Conservation (phyloP, 805 yeast species). For the Priceomyces melissophilus region DNA sequence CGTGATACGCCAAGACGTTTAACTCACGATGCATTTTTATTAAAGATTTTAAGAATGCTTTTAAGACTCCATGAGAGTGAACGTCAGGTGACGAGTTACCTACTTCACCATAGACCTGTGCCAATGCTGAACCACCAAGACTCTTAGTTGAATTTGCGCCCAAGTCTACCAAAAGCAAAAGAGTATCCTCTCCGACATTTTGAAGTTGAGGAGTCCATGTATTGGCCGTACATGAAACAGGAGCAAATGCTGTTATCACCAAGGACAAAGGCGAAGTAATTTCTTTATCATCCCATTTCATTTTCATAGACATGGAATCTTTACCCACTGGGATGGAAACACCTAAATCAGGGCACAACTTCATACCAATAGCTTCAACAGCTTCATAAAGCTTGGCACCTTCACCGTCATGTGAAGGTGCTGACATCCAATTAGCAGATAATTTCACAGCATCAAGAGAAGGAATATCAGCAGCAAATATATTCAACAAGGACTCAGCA, state of each 20-base stretch:
- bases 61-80: constrained; percentile 59
- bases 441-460: constrained; percentile 71
- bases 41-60: constrained; percentile 66
- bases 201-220: constrained; percentile 94
- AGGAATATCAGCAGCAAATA: constrained; percentile 85
- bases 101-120: constrained; percentile 87
- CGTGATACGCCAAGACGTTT: constrained; percentile 86
- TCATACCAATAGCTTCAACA: constrained; percentile 93
- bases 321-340: constrained; percentile 96
- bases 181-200: constrained; percentile 48
- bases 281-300: constrained; percentile 92
- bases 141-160: constrained; percentile 49
- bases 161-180: constrained; percentile 77
- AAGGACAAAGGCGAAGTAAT: constrained; percentile 95
- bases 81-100: constrained; percentile 85
- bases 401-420: constrained; percentile 92
- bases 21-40: constrained; percentile 64
- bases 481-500: constrained; percentile 87
- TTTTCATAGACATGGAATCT: constrained; percentile 99
- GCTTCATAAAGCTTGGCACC: constrained; percentile 95
- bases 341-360: constrained; percentile 89
- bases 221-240: constrained; percentile 75
- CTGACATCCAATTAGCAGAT: constrained; percentile 99
- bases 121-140: constrained; percentile 91
- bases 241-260: constrained; percentile 86